Evolutionary conservation across 208 protist species (phyloP).

Genomic region (Herpetomonas tarakana): DNA sequence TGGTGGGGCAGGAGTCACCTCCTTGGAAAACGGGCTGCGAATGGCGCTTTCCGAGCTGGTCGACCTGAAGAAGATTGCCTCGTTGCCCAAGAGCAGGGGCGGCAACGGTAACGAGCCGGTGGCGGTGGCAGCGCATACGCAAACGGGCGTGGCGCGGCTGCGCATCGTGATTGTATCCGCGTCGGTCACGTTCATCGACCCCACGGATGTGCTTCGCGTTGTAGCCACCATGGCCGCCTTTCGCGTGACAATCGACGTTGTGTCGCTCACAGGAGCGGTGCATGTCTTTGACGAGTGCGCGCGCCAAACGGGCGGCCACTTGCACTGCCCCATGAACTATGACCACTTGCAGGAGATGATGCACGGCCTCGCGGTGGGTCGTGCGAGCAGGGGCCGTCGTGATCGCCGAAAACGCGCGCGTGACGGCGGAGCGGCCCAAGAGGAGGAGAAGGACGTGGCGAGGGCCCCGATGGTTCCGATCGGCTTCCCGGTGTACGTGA

Average conservation of each 20-base stretch:
- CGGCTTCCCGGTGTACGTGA: constrained; percentile 60
- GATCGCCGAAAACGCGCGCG: not conserved
- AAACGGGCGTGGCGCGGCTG: constrained; percentile 22
- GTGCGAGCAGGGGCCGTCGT: constrained; percentile 7
- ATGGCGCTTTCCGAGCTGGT: constrained; percentile 74
- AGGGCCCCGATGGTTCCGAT: constrained; percentile 41
- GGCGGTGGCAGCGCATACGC: constrained; percentile 2
- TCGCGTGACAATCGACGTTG: constrained; percentile 48
- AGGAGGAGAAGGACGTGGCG: constrained; percentile 10
- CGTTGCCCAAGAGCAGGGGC: constrained; percentile 5
- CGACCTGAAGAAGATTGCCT: constrained; percentile 52
- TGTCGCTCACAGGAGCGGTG: constrained; percentile 78
- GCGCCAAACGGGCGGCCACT: constrained; percentile 38
- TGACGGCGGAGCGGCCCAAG: not conserved
- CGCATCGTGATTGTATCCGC: constrained; percentile 66
- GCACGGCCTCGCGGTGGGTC: constrained; percentile 29
- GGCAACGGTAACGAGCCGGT: not conserved
- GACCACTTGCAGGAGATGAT: constrained; percentile 69
- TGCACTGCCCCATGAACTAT: constrained; percentile 77
- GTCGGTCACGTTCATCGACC: constrained; percentile 80
- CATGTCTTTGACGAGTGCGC: constrained; percentile 72
- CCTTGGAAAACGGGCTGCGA: constrained; percentile 79
- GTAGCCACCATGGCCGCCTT: constrained; percentile 39
- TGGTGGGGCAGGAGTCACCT: constrained; percentile 69
- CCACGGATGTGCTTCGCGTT: constrained; percentile 71